A percentile compares a stretch with the other conserved stretches of the same genome.
These are phyloP conservation scores for Fragilariopsis cylindrus DNA, from an alignment of 108 stramenopile genomes.

Conservation along the genomic window DNA sequence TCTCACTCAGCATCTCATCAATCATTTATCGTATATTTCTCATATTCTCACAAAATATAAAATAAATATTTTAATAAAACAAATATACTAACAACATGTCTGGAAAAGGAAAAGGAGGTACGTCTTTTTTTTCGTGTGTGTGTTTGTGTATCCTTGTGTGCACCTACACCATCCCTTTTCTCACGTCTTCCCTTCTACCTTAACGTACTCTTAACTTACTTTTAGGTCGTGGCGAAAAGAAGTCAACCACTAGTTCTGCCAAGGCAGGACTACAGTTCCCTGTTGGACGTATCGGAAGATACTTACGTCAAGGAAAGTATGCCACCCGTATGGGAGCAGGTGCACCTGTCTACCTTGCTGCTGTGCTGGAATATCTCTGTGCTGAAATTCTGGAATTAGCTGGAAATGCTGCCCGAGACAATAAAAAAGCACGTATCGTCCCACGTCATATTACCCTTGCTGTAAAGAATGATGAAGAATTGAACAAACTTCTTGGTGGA, in stretches of 20 bases:
- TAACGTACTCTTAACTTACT: too few species aligned
- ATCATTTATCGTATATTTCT: too few species aligned
- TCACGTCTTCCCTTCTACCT: too few species aligned
- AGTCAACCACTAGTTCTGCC: slow-evolving; percentile 80
- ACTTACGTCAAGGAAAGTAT: slow-evolving; percentile 93
- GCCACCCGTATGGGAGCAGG: slow-evolving; percentile 93
- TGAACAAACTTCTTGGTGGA: slow-evolving; percentile 91
- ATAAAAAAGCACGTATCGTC: slow-evolving; percentile 94
- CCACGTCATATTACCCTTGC: slow-evolving; percentile 95
- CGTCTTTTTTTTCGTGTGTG: too few species aligned
- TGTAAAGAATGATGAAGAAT: slow-evolving; percentile 94
- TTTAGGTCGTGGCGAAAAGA: slow-evolving; percentile 83
- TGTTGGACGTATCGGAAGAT: slow-evolving; percentile 94
- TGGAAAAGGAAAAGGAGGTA: too few species aligned
- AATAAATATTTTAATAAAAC: too few species aligned
- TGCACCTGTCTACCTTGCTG: slow-evolving; percentile 94
- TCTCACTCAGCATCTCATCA: too few species aligned
- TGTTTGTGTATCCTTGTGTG: too few species aligned
- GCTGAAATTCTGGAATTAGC: slow-evolving; percentile 95
- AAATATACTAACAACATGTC: too few species aligned
- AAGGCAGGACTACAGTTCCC: slow-evolving; percentile 98
- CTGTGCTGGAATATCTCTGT: slow-evolving; percentile 93
- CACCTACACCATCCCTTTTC: too few species aligned
- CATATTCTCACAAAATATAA: too few species aligned
- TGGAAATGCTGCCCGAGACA: slow-evolving; percentile 96